phyloP scores from a whole-genome alignment of 1,284 basidiomycete species.

The Rhodotorula glutinis region DNA sequence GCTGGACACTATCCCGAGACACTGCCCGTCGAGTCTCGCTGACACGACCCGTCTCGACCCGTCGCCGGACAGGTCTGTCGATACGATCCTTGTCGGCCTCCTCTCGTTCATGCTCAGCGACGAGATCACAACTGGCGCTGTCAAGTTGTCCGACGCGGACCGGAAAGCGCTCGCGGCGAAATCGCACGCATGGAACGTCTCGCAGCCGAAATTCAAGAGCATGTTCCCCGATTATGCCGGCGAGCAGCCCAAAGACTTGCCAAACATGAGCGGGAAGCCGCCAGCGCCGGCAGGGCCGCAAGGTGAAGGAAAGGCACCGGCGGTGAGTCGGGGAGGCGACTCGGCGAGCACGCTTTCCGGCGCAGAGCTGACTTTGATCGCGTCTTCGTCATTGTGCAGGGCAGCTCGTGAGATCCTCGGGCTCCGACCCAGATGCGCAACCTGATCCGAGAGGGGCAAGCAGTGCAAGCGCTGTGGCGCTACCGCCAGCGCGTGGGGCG shows the following conservation, averaged over 20 bases:
- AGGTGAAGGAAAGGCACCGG: slow-evolving; percentile 7
- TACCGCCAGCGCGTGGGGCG: too few species aligned
- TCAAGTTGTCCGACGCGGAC: slow-evolving; percentile 23
- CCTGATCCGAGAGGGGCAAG: too few species aligned
- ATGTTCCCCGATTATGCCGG: slow-evolving; percentile 42
- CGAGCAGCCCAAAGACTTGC: slow-evolving; percentile 28
- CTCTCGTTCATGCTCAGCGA: slow-evolving; percentile 44
- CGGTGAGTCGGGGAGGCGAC: not conserved
- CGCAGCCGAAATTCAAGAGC: slow-evolving; percentile 41
- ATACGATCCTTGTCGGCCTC: slow-evolving; percentile 43
- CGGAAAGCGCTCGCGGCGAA: slow-evolving; percentile 8
- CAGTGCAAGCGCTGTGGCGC: too few species aligned
- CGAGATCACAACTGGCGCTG: slow-evolving; percentile 43
- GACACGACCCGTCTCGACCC: not conserved
- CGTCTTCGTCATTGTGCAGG: not conserved
- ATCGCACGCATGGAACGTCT: slow-evolving; percentile 29
- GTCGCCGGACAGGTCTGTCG: slow-evolving; percentile 33
- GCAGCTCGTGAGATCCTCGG: not conserved
- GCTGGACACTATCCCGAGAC: not conserved
- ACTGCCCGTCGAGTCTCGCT: too few species aligned
- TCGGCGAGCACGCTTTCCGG: too few species aligned
- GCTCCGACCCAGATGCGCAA: too few species aligned
- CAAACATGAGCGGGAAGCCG: slow-evolving; percentile 36
- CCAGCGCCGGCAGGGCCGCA: slow-evolving; percentile 5
- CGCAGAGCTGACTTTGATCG: too few species aligned